Conservation (phyloP, 2,329 filamentous ascomycete genomes). For the Penicillium sp. region DNA sequence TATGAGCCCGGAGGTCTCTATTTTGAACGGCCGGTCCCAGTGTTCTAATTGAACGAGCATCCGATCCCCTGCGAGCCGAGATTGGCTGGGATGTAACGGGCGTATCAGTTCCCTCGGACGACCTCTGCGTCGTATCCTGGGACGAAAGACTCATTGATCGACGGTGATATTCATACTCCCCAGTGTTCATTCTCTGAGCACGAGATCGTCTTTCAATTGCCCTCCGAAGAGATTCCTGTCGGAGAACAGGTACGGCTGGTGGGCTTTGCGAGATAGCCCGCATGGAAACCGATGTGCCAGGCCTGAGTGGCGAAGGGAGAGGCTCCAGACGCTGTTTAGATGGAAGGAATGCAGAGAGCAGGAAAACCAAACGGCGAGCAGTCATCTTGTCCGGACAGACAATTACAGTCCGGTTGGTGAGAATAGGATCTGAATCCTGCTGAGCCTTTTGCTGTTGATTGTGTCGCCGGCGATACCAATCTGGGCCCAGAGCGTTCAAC, state of each 20-base stretch:
- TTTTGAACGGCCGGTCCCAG: constrained; percentile 47
- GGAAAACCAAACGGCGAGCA: constrained; percentile 56
- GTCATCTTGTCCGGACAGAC: constrained; percentile 60
- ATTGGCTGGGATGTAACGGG: constrained; percentile 22
- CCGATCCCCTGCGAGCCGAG: constrained; percentile 39
- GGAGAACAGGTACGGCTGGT: constrained; percentile 49
- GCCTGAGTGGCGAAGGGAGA: constrained; percentile 39
- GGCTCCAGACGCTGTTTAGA: constrained; percentile 44
- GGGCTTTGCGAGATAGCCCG: constrained; percentile 55
- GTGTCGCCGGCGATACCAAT: constrained; percentile 54
- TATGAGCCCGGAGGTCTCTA: constrained; percentile 45
- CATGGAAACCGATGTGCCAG: constrained; percentile 46
- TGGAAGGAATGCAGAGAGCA: constrained; percentile 59
- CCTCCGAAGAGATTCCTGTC: constrained; percentile 54
- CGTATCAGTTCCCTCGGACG: constrained; percentile 34
- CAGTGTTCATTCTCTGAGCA: constrained; percentile 44
- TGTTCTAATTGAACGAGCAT: constrained; percentile 45
- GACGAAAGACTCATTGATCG: constrained; percentile 48
- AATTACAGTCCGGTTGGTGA: constrained; percentile 56
- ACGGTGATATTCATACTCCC: constrained; percentile 30
- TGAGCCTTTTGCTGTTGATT: constrained; percentile 51
- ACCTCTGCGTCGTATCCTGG: constrained; percentile 39
- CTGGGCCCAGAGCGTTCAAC: constrained; percentile 55
- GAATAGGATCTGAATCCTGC: constrained; percentile 47
- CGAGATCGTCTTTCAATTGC: constrained; percentile 53